Base-by-base conservation (phyloP, 2,329 filamentous ascomycete species). In the Beauveria sp. region DNA sequence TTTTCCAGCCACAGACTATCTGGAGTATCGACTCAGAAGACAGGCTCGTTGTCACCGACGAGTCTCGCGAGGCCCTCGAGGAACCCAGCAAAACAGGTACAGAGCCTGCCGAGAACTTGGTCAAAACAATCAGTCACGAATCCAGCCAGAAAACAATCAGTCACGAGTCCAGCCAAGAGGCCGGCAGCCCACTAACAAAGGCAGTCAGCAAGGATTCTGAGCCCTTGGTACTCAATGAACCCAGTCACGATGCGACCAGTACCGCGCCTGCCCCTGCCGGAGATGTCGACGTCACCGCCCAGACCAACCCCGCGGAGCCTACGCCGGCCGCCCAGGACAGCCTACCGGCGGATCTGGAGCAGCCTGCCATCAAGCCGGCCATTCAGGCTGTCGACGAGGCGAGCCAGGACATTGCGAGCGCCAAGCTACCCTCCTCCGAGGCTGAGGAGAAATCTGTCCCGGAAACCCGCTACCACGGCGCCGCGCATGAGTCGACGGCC, bases 21-120 rank as follows among this genome's bases (percentile, higher is more conserved):
- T 86, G 79, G 73, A 80, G 79, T 57, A 79, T 86, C 61, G 79
- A 82, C 49, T 74, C 77, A 9, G 76, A 83, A 26, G 76, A 80
- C 65, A 78, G 81, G 16, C 14, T 49, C 2, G 20, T 61, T 24
- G 43, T 54, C 3, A 31, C 50, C 14, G 42, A 42, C 20, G 42
- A 48, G 42, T 8, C 16, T 5, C n/a, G 18, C 28, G 50, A 42
- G 20, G 16, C 10, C 26, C 14, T 9, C 9, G 28, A 16, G n/a
- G 42, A 40, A 10, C 5, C 10, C 12, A 55, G n/a, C 40, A 46
- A 24, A 46, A 26, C 14, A 8, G 46, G 34, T 10, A 24, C 9
- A 26, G 57, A 53, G 18, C 16, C 46, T 53, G 10, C 5, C 10
- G 22, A 28, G 18, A 38, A 43, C 18, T 18, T 43, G 42, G 14